Evolutionary conservation across 2,329 filamentous ascomycete species (phyloP), one percentile per base, ranked within the genome.

Genomic region (Penicillium frequentans): DNA sequence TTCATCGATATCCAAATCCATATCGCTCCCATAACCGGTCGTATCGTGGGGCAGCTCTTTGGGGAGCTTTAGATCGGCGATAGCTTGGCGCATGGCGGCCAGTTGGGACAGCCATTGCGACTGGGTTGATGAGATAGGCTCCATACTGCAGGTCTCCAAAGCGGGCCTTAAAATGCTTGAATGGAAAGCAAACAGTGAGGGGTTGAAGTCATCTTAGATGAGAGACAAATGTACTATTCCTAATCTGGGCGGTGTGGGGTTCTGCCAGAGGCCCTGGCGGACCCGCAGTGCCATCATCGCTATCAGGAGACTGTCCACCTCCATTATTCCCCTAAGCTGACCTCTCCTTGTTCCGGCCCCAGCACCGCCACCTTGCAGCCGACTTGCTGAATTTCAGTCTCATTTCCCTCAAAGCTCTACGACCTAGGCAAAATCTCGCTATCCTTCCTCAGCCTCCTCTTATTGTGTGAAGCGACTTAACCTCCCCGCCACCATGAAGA

Each of bases 21-120:
- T 60, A 53, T 86, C 82, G 13, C 82, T 77, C 19, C 81, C 84
- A 66, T 86, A 86, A 44, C 60, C 60, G 31, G 64, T 62, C 23
- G 68, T 60, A 48, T 77, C 71, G 47, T 78, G 77, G 39, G 76
- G 69, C 45, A 77, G 73, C 29, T 78, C 73, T 61, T 82, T 79
- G 24, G 82, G 80, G 47, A 87, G 73, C 55, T 86, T 83, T 52
- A 97, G 79, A 23, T 89, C 84, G 43, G 89, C 90, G 57, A 98
- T 86, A 44, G 93, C 91, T 59, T 89, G 84, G 69, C 89, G 88
- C 95, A 99, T 98, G 31, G 89, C 86, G 27, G 86, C 84, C 66
- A 96, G 85, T 72, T 97, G 91, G 57, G 86, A 84, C 63, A 93
- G 87, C 95, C 95, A 98, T 84, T 90, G 83, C 45, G 81, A 79